Evolutionary conservation across 129 eudicot genomes (phyloP), one percentile per base, ranked within the genome.

Genomic region (Tagetes erecta): DNA sequence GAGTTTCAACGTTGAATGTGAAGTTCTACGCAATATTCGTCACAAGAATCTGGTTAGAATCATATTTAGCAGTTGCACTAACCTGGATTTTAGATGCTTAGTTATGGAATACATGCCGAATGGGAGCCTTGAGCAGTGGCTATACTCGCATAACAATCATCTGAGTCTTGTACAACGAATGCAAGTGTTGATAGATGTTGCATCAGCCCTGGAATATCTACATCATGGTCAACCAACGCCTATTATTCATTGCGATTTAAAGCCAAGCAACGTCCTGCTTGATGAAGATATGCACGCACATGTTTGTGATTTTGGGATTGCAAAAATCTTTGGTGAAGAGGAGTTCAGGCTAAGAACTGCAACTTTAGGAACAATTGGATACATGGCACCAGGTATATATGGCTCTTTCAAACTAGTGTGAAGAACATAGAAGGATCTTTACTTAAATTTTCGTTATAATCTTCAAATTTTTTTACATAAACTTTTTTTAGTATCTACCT

Each of bases 261-360:
- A 86, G 76, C 76, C 91, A 0, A 56, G 70, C 71, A 74, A 74
- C 30, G 55, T 60, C 71, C 78, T 74, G 8, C 62, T 74, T 36
- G 96, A 89, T 37, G 73, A 71, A 67, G 80, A 84, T 66, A 84
- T 86, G 91, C 75, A 76, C 4, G 86, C 81, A 3, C 84, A 62
- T 52, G 74, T 89, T 14, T 53, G 84, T 66, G 96, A 82, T 72
- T 89, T 84, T 76, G 96, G 89, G n/a, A 78, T 89, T 27, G 50
- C 91, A 2, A 89, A 83, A 14, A 35, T 80, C 0, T 49, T 84
- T 20, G 80, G 77, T 20, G 78, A 64, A 20, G 78, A 67, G 36
- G 83, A 83, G 13, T 31, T 53, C 38, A 37, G 30, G 42, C 13
- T 63, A 14, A 69, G 67, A 62, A 88, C 91, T 10, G 64, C 53